These are phyloP conservation scores for Ophiostoma perfectum DNA, from an alignment of 2,329 filamentous ascomycete species.

Conservation along the genomic window DNA sequence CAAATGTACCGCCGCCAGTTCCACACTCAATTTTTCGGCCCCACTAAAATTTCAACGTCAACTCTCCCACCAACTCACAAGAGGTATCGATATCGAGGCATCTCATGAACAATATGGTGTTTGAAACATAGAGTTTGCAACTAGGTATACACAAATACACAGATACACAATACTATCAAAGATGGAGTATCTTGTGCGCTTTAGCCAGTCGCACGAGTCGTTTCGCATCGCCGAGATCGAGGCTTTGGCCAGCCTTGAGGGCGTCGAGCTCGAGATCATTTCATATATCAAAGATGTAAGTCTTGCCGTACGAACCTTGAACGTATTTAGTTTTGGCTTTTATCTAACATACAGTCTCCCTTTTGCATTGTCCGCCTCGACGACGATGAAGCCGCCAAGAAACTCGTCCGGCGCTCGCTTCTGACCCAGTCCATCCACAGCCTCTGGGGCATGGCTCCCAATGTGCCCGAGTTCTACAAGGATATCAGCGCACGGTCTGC, in stretches of 20 bases:
- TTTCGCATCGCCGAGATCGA: slow-evolving; percentile 82
- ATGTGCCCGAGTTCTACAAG: slow-evolving; percentile 62
- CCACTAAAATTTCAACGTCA: slow-evolving; percentile 24
- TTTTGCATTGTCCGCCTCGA: slow-evolving; percentile 72
- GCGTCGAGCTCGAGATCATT: slow-evolving; percentile 65
- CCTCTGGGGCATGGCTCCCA: slow-evolving; percentile 72
- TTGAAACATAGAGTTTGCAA: neutral
- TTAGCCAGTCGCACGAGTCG: slow-evolving; percentile 84
- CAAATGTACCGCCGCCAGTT: slow-evolving; percentile 11
- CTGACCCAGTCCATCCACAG: slow-evolving; percentile 80
- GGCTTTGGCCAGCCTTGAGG: slow-evolving; percentile 66
- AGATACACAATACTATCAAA: neutral
- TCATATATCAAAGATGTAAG: slow-evolving; percentile 57
- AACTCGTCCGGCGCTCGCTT: slow-evolving; percentile 70
- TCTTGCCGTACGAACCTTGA: neutral
- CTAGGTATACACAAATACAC: neutral
- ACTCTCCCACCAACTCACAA: neutral
- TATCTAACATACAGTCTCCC: slow-evolving; percentile 59
- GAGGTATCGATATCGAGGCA: neutral
- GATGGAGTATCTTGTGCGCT: slow-evolving; percentile 81
- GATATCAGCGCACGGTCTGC: slow-evolving; percentile 55
- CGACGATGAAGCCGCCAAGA: slow-evolving; percentile 57
- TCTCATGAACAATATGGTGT: neutral
- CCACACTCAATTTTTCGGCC: slow-evolving; percentile 20
- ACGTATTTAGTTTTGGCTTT: neutral